phyloP scores from a whole-genome alignment of 768 basidiomycete genomes.

The Suillus bovinus region DNA sequence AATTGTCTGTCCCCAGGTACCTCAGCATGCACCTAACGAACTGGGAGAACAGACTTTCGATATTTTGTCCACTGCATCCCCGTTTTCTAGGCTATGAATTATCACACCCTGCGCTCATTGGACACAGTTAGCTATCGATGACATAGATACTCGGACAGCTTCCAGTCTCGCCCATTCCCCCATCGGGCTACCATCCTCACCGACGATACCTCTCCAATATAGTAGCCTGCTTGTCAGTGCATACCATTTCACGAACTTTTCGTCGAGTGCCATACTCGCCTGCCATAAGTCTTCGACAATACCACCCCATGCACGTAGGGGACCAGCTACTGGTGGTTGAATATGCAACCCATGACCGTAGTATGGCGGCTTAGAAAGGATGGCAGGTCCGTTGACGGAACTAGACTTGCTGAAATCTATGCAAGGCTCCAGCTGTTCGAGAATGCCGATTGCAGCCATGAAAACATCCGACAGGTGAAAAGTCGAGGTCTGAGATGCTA shows the following conservation, averaged over 20 bases:
- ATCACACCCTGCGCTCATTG: neutral
- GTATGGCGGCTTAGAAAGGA: conserved; percentile 31
- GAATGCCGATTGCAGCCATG: conserved; percentile 22
- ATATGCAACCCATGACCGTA: conserved; percentile 39
- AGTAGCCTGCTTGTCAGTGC: conserved; percentile 54
- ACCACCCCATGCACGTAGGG: conserved; percentile 47
- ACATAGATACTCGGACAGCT: conserved; percentile 22
- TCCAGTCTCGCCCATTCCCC: conserved; percentile 60
- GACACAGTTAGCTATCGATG: neutral
- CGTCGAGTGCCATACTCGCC: conserved; percentile 20
- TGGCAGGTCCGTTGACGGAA: neutral
- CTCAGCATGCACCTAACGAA: conserved; percentile 27
- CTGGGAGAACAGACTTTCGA: conserved; percentile 28
- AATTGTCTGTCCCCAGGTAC: conserved; percentile 20
- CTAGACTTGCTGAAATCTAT: neutral
- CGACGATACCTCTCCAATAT: conserved; percentile 52
- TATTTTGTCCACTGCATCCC: conserved; percentile 16
- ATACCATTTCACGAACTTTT: conserved; percentile 48
- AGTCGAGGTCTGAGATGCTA: conserved; percentile 30
- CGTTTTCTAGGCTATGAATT: neutral
- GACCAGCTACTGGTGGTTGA: conserved; percentile 22
- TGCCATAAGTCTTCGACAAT: conserved; percentile 50
- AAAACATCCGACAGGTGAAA: conserved; percentile 35
- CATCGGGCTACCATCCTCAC: conserved; percentile 34
- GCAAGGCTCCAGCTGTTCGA: conserved; percentile 32